Base-by-base conservation (phyloP, 768 basidiomycete genomes). In the Mycena amicta region DNA sequence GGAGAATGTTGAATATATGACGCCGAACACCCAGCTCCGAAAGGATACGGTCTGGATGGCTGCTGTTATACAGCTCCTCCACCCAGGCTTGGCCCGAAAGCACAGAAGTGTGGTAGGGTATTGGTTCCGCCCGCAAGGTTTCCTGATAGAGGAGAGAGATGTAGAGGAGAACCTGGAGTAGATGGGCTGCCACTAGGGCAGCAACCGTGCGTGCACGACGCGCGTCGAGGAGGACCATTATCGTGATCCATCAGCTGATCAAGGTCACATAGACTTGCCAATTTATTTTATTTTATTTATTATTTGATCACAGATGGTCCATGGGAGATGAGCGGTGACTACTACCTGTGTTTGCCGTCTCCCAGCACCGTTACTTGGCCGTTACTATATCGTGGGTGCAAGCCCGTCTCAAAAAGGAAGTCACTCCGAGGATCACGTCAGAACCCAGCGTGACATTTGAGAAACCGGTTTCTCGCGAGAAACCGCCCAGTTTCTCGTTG, bases 51-150 rank as follows among this genome's bases (percentile, higher is more conserved):
- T 67, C 39, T 1, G 60, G 63, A 59, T 71, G 68, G 5, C 70
- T 68, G 46, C 50, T 5, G 3, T 67, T 51, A 15, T 37, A 37
- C 1, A 71, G 57, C 33, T 71, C 65, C 3, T 51, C 27, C 3
- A 71, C 56, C 65, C 67, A 70, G 12, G 47, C 61, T 53, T 60
- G 31, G 27, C 69, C 66, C 12, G 62, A 57, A 13, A 70, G 56
- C n/a, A 49, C 50, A 15, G 67, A 70, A 5, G 64, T 69, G 25
- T 69, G 63, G 47, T 69, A 68, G 8, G 33, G 33, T 8, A 37
- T 37, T 8, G 33, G 33, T 18, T 37, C 28, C 15, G 18, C 27
- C 37, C 12, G 13, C 11, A 30, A 20, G 25, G 50, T 52, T 30
- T 28, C 55, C 41, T 47, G 23, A 40, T 23, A n/a, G 28, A n/a